Conservation (phyloP, 495 filamentous ascomycete genomes). For the Penicillium flavigenum region DNA sequence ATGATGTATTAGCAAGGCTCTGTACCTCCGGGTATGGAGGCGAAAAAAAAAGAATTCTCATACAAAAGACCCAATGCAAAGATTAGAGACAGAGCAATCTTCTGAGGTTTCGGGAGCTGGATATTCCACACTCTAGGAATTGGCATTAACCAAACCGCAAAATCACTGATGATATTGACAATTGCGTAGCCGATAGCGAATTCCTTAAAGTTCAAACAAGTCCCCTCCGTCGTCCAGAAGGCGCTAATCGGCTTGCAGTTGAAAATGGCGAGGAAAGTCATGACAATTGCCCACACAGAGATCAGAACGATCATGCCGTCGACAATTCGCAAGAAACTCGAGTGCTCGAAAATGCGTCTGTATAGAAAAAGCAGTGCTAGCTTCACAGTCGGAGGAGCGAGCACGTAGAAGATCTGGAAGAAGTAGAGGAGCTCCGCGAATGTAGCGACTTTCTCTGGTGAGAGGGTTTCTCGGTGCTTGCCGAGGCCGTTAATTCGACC, state of each 20-base stretch:
- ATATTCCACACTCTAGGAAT: slow-evolving; percentile 38
- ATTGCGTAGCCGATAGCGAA: slow-evolving; percentile 18
- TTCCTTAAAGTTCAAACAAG: slow-evolving; percentile 12
- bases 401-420: slow-evolving; percentile 16
- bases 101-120: slow-evolving; percentile 33
- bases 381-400: slow-evolving; percentile 14
- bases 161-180: slow-evolving; percentile 37
- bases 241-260: slow-evolving; percentile 15
- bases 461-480: slow-evolving; percentile 6
- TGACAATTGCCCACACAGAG: slow-evolving; percentile 11
- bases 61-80: slow-evolving; percentile 42
- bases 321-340: slow-evolving; percentile 5
- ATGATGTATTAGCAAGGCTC: neutral
- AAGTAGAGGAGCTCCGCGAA: slow-evolving; percentile 12
- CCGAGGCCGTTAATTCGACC: slow-evolving; percentile 2
- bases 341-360: slow-evolving; percentile 3
- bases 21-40: neutral
- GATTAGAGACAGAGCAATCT: slow-evolving; percentile 35
- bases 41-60: slow-evolving; percentile 11
- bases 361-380: slow-evolving; percentile 12
- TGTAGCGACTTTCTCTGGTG: slow-evolving; percentile 1
- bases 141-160: slow-evolving; percentile 41
- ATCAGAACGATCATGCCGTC: slow-evolving; percentile 7
- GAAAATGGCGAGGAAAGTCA: slow-evolving; percentile 15
- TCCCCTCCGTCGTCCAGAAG: slow-evolving; percentile 17